Conservation (phyloP, 768 basidiomycete genomes). For the Rhizopogon vesiculosus region DNA sequence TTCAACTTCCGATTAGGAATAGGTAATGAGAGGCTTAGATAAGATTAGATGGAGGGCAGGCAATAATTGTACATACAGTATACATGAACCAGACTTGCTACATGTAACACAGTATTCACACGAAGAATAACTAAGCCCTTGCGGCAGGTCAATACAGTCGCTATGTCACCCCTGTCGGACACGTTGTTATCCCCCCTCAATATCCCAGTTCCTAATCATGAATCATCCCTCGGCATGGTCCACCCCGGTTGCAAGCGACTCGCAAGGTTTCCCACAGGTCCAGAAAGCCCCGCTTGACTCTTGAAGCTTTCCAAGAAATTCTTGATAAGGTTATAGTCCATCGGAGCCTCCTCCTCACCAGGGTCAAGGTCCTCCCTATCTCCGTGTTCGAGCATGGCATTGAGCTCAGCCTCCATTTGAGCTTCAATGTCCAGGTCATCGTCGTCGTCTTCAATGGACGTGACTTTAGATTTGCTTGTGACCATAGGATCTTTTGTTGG, state of each 20-base stretch:
- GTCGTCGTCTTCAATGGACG: conserved; percentile 27
- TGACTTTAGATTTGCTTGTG: conserved; percentile 39
- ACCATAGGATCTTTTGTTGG: conserved; percentile 13
- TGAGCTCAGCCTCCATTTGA: conserved; percentile 87
- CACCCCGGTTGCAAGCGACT: conserved; percentile 79
- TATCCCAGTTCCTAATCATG: conserved; percentile 15
- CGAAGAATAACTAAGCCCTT: too few species aligned
- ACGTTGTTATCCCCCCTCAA: background rate
- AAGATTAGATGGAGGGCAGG: too few species aligned
- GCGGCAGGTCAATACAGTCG: background rate
- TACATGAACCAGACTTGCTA: too few species aligned
- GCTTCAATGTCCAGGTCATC: conserved; percentile 70
- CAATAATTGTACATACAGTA: too few species aligned
- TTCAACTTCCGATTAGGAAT: background rate
- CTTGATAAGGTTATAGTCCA: conserved; percentile 91
- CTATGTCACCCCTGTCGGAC: background rate
- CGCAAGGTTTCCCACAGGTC: conserved; percentile 87
- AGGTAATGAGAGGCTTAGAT: too few species aligned
- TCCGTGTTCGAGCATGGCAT: conserved; percentile 49
- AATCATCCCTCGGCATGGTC: conserved; percentile 67
- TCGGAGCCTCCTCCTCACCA: conserved; percentile 39
- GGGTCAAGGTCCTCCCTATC: conserved; percentile 49
- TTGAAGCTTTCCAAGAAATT: conserved; percentile 97
- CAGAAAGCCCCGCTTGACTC: conserved; percentile 82
- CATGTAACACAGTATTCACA: too few species aligned